Base-by-base conservation (phyloP, 176 grass and related monocot species). In the Avena atlantica region DNA sequence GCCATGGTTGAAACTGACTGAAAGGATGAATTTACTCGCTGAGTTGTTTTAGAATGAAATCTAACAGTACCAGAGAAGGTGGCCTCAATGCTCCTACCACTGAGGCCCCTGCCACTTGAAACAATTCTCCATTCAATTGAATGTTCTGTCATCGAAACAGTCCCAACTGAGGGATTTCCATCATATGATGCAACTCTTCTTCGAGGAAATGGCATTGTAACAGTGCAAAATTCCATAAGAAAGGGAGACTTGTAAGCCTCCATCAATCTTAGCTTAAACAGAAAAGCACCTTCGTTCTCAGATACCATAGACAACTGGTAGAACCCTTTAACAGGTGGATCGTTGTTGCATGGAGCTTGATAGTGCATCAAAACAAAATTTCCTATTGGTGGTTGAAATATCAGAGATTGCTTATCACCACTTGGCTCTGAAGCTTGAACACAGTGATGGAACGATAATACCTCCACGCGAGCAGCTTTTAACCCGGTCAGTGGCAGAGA, bases 41-140 rank as follows among this genome's bases (percentile, higher is more conserved):
- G 92, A 9, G 23, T 74, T 78, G 85, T 87, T 87, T 81, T 86
- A 81, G 96, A 88, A 31, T 88, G 66, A 91, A 98, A 98, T 89
- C 61, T 91, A 61, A 98, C 90, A 45, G 93, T 98, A 8, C 93
- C 96, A 86, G 92, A 86, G 85, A 98, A 98, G 56, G 92, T 95
- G 51, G 90, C 96, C 34, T 98, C 96, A 82, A 98, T 86, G 79
- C 90, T 95, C 88, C 93, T 94, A 63, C 96, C 96, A 88, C 74
- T 82, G 47, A 98, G 86, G 40, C 96, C 92, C 23, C 93, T 87
- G 15, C 92, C 92, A 7, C 86, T 92, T 84, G 89, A 81, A 84
- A 98, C 84, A 84, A 98, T 95, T 95, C 93, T 98, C 96, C 96
- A 98, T 74, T 98, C 96, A 70, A 98, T 86, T 71, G 85, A 92